A percentile compares a stretch with the other conserved stretches of the same genome.
These are phyloP conservation scores for Draba incana DNA, from an alignment of 345 rosid genomes.

Conservation along the genomic window DNA sequence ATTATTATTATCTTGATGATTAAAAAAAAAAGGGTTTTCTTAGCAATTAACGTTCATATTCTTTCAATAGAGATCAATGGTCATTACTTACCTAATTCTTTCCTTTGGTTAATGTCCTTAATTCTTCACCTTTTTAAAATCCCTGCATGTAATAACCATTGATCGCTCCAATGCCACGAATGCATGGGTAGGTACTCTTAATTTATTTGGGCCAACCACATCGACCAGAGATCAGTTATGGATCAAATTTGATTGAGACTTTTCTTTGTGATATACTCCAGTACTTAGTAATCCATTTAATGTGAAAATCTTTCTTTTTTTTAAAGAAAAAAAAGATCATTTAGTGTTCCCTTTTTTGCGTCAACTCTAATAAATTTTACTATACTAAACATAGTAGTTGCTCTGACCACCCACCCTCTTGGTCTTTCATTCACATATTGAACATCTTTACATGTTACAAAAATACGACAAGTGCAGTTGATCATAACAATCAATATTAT, in stretches of 20 bases:
- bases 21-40: neutral
- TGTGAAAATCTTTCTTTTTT: no score
- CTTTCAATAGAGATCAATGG: constrained; percentile 5
- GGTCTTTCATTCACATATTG: constrained; percentile 30
- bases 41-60: neutral
- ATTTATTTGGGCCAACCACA: constrained; percentile 42
- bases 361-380: constrained; percentile 15
- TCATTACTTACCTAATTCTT: neutral
- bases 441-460: constrained; percentile 26
- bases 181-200: constrained; percentile 30
- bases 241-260: constrained; percentile 5
- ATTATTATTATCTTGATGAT: no score
- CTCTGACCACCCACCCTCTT: constrained; percentile 26
- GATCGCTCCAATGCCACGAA: constrained; percentile 30
- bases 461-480: constrained; percentile 31
- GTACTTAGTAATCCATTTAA: constrained; percentile 21
- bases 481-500: constrained; percentile 1
- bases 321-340: neutral
- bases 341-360: constrained; percentile 23
- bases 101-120: constrained; percentile 3
- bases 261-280: neutral
- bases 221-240: constrained; percentile 21
- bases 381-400: constrained; percentile 28
- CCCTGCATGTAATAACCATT: constrained; percentile 1
- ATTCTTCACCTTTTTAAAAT: neutral